phyloP scores from a whole-genome alignment of 2,329 filamentous ascomycete species.

The Sporothrix humicola region DNA sequence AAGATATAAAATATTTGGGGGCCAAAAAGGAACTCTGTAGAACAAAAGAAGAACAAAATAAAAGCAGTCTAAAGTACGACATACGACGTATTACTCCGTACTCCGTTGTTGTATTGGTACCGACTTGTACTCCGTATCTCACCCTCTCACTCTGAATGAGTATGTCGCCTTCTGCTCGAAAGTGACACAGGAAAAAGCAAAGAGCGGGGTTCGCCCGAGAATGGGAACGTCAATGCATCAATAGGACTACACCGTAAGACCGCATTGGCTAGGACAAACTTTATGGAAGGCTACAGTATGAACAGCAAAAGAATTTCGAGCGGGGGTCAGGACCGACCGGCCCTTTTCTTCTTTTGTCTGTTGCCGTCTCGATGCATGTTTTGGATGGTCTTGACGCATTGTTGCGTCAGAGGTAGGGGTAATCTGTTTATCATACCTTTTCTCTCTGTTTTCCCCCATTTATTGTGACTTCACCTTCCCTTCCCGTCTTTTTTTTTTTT shows the following conservation, averaged over 20 bases:
- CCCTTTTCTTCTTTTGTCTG: slow-evolving; percentile 13
- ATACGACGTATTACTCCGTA: not conserved
- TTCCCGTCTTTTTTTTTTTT: not conserved
- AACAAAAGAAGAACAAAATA: slow-evolving; percentile 9
- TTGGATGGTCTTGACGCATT: not conserved
- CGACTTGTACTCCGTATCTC: no score
- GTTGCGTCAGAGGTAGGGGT: slow-evolving; percentile 26
- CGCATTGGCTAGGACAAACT: no score
- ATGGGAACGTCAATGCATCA: not conserved
- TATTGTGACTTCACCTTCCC: not conserved
- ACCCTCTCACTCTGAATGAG: no score
- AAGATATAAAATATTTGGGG: not conserved
- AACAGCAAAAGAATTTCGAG: not conserved
- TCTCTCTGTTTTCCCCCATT: not conserved
- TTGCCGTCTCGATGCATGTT: not conserved
- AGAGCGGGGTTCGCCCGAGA: not conserved
- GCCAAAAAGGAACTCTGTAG: not conserved
- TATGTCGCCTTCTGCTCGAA: no score
- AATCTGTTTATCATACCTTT: not conserved
- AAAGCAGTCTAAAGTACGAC: not conserved
- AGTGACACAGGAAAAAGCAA: not conserved
- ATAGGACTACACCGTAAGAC: no score
- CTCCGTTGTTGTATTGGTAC: no score
- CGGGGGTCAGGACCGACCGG: slow-evolving; percentile 23
- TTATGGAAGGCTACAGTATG: no score